Evolutionary conservation across 2,329 filamentous ascomycete species (phyloP).

Genomic region (Colletotrichum tropicale): DNA sequence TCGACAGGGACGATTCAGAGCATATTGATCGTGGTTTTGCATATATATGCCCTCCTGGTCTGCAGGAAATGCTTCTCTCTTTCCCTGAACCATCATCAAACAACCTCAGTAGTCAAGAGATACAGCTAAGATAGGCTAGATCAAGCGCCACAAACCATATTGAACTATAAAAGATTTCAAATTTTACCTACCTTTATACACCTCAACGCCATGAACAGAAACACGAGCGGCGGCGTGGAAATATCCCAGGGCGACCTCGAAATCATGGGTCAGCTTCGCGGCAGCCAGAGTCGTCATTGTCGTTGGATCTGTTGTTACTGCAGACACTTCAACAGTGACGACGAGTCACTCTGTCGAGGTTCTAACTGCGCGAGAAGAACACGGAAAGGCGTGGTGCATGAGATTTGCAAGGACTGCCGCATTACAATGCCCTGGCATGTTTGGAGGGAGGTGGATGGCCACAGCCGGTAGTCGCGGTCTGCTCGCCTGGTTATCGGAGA

Average conservation of each 20-base stretch:
- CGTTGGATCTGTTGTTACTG: background rate
- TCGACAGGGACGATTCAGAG: background rate
- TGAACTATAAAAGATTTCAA: background rate
- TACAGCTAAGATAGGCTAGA: background rate
- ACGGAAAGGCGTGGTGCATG: background rate
- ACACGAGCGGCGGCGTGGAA: background rate
- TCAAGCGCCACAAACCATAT: background rate
- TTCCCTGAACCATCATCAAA: background rate
- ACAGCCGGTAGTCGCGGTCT: background rate
- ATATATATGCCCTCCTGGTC: background rate
- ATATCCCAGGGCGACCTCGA: background rate
- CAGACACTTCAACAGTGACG: background rate
- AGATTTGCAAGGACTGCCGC: background rate
- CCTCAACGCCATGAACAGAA: background rate
- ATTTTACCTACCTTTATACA: background rate
- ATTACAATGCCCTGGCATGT: background rate
- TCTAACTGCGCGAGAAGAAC: background rate
- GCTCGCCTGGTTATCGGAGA: rapidly evolving
- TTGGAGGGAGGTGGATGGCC: background rate
- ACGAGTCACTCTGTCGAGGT: background rate
- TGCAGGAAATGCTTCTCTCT: background rate
- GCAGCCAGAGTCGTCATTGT: background rate
- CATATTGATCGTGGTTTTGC: rapidly evolving
- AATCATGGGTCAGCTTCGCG: background rate
- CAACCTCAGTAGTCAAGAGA: rapidly evolving